Conservation (phyloP, 1,284 basidiomycete species). For the Waitea zeae region DNA sequence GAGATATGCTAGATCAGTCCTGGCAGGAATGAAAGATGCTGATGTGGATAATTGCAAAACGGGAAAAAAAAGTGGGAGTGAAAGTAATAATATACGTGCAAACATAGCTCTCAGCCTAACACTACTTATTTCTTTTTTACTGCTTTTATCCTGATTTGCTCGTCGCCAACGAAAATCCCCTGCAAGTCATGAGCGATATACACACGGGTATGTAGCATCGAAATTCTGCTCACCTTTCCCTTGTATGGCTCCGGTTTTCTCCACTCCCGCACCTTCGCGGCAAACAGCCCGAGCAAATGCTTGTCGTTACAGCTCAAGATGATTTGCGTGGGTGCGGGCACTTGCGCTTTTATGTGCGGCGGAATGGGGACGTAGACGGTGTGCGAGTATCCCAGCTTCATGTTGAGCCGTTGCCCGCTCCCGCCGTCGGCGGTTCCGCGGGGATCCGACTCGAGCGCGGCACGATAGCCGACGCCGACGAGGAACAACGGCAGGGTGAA, state of each 20-base stretch:
- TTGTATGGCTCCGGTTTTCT: slow-evolving; percentile 95
- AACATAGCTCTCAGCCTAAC: too few species aligned
- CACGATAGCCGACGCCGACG: slow-evolving; percentile 93
- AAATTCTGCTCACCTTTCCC: slow-evolving; percentile 60
- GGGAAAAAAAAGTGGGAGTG: too few species aligned
- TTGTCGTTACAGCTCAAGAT: slow-evolving; percentile 56
- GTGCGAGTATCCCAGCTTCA: slow-evolving; percentile 90
- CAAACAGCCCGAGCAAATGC: slow-evolving; percentile 72
- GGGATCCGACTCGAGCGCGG: slow-evolving; percentile 77
- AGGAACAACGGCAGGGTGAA: slow-evolving; percentile 74
- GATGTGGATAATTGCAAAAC: too few species aligned
- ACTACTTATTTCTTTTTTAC: slow-evolving; percentile 95
- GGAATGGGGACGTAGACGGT: slow-evolving; percentile 75
- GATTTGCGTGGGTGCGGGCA: slow-evolving; percentile 56
- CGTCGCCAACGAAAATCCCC: slow-evolving; percentile 85
- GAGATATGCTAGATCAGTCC: too few species aligned
- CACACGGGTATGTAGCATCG: slow-evolving; percentile 4
- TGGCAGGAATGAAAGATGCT: too few species aligned
- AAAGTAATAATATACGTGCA: too few species aligned
- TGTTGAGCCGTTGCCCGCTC: slow-evolving; percentile 51
- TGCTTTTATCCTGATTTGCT: slow-evolving; percentile 79
- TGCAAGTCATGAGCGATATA: slow-evolving; percentile 14
- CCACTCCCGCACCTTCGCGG: slow-evolving; percentile 70
- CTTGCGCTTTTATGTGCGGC: slow-evolving; percentile 57
- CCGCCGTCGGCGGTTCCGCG: slow-evolving; percentile 36